These are phyloP conservation scores for Trichocomaceae sp. DNA, from an alignment of 2,329 filamentous ascomycete species.

Conservation along the genomic window DNA sequence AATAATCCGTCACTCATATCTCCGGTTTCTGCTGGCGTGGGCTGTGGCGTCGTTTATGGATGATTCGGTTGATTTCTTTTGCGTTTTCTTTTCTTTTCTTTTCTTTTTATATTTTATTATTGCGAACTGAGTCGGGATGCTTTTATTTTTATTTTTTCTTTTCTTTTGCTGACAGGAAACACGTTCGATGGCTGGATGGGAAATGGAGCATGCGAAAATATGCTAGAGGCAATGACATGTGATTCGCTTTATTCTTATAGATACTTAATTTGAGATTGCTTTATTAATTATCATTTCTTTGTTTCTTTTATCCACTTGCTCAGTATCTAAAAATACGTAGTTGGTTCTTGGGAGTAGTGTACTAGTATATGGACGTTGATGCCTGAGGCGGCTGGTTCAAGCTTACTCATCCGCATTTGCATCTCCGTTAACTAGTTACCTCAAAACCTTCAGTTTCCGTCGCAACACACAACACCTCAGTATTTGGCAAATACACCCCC, in stretches of 20 bases:
- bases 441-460: too few relatives aligned
- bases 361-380: background rate
- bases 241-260: conserved; percentile 15
- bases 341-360: too few relatives aligned
- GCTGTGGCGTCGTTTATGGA: conserved; percentile 14
- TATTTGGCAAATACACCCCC: too few relatives aligned
- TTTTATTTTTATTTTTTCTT: conserved; percentile 1
- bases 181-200: conserved; percentile 1
- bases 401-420: background rate
- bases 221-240: conserved; percentile 11
- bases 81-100: background rate
- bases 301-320: background rate
- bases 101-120: background rate
- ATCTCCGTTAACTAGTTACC: too few relatives aligned
- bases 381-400: background rate
- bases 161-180: conserved; percentile 7
- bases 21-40: conserved; percentile 14
- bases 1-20: conserved; percentile 13
- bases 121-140: conserved; percentile 9
- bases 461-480: too few relatives aligned
- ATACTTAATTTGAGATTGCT: conserved; percentile 12
- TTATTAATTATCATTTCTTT: background rate
- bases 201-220: conserved; percentile 8
- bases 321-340: too few relatives aligned
- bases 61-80: conserved; percentile 5